Conservation (phyloP, 495 filamentous ascomycete species). For the Glonium stellatum region DNA sequence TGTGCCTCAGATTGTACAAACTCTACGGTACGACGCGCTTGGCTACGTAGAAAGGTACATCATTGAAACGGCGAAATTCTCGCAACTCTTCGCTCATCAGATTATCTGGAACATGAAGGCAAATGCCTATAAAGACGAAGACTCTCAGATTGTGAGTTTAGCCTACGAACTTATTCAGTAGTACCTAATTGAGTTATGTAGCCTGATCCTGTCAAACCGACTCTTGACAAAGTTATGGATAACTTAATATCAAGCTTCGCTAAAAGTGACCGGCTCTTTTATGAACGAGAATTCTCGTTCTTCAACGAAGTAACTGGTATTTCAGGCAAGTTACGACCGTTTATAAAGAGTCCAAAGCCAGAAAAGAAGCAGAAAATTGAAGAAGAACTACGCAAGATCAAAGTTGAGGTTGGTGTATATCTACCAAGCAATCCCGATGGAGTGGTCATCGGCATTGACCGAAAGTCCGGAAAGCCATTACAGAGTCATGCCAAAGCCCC, state of each 20-base stretch:
- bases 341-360: constrained; percentile 84
- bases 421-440: constrained; percentile 95
- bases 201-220: constrained; percentile 90
- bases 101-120: constrained; percentile 99
- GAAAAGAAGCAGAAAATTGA: constrained; percentile 99
- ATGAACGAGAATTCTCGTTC: constrained; percentile 91
- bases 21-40: constrained; percentile 86
- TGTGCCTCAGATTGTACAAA: constrained; percentile 95
- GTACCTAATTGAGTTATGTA: constrained; percentile 37
- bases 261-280: constrained; percentile 69
- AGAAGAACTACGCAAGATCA: constrained; percentile 93
- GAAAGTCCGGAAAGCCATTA: constrained; percentile 92
- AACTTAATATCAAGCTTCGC: constrained; percentile 79
- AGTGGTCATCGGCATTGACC: constrained; percentile 92
- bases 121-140: constrained; percentile 96
- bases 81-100: constrained; percentile 94
- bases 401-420: constrained; percentile 94
- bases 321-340: constrained; percentile 89
- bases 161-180: background rate
- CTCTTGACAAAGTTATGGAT: constrained; percentile 81
- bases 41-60: constrained; percentile 97
- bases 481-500: constrained; percentile 98
- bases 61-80: constrained; percentile 88
- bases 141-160: constrained; percentile 69
- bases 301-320: constrained; percentile 95